A percentile compares a stretch with the other conserved stretches of the same genome.
Evolutionary conservation across 2,329 filamentous ascomycete genomes (phyloP).

Genomic region (Phaeoacremonium minimum): DNA sequence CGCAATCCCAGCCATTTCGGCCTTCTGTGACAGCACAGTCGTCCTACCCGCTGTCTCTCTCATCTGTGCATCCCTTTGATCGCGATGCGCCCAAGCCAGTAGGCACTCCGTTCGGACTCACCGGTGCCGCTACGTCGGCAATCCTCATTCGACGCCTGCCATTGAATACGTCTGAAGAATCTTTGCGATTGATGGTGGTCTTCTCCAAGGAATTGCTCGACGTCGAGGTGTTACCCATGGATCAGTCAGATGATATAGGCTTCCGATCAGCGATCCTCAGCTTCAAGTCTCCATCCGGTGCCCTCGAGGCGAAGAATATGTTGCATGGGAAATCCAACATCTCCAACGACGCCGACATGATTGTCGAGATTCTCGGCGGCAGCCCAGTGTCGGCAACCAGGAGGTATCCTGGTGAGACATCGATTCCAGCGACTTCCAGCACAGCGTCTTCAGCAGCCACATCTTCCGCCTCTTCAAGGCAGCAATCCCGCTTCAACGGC

Average conservation of each 20-base stretch:
- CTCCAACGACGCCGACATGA: conserved; percentile 45
- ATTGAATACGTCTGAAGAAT: conserved; percentile 47
- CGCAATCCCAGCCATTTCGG: conserved; percentile 33
- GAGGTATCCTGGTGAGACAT: conserved; percentile 17
- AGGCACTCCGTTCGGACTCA: conserved; percentile 31
- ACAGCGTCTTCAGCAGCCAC: conserved; percentile 18
- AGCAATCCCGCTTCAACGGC: conserved; percentile 56
- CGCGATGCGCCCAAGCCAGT: conserved; percentile 35
- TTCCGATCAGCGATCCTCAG: conserved; percentile 48
- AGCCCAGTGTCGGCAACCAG: conserved; percentile 25
- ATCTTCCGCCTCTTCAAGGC: conserved; percentile 41
- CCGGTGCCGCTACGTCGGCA: conserved; percentile 28
- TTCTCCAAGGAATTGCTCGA: conserved; percentile 52
- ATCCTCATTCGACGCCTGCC: conserved; percentile 53
- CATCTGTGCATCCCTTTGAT: conserved; percentile 29
- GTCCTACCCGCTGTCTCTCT: conserved; percentile 25
- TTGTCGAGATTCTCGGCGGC: conserved; percentile 52
- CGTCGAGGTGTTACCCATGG: conserved; percentile 44
- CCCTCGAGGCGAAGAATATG: conserved; percentile 52
- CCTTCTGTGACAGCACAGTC: conserved; percentile 23
- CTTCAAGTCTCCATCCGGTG: conserved; percentile 49
- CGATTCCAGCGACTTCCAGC: conserved; percentile 8
- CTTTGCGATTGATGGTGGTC: conserved; percentile 51
- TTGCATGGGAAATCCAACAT: conserved; percentile 51
- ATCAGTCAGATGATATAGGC: conserved; percentile 44